phyloP scores from a whole-genome alignment of 2,329 filamentous ascomycete species.

The Colletotrichum trifolii region DNA sequence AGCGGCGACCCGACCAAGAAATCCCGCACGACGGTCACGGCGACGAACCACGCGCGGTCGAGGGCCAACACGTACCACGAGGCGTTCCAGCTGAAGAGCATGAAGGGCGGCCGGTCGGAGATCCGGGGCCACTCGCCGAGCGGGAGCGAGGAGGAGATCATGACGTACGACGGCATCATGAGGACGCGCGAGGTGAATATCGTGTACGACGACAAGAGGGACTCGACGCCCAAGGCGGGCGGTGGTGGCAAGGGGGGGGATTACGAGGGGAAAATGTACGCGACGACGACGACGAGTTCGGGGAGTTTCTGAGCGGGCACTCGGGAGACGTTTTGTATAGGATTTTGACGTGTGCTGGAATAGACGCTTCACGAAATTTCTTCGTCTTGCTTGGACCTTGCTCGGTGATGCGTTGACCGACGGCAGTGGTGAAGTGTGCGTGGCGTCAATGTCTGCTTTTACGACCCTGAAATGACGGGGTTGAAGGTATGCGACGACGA shows the following conservation, averaged over 20 bases:
- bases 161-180: constrained; percentile 54
- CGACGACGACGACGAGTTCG: constrained; percentile 15
- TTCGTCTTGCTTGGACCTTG: no score
- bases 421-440: no score
- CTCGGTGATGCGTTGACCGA: no score
- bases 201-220: constrained; percentile 19
- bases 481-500: no score
- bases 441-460: no score
- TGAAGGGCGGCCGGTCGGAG: constrained; percentile 46
- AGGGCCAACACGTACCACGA: constrained; percentile 8
- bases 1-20: constrained; percentile 20
- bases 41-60: constrained; percentile 10
- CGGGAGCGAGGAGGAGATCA: constrained; percentile 53
- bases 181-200: constrained; percentile 31
- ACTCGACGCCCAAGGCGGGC: constrained; percentile 7
- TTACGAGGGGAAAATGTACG: not conserved
- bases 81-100: constrained; percentile 30
- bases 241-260: not conserved
- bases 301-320: constrained; percentile 21
- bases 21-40: constrained; percentile 15
- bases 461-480: no score
- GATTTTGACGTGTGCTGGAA: no score
- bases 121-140: constrained; percentile 48
- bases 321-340: not conserved
- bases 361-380: no score